Conservation (phyloP, 164 flowering plant genomes). For the Liriodendron chinense region DNA sequence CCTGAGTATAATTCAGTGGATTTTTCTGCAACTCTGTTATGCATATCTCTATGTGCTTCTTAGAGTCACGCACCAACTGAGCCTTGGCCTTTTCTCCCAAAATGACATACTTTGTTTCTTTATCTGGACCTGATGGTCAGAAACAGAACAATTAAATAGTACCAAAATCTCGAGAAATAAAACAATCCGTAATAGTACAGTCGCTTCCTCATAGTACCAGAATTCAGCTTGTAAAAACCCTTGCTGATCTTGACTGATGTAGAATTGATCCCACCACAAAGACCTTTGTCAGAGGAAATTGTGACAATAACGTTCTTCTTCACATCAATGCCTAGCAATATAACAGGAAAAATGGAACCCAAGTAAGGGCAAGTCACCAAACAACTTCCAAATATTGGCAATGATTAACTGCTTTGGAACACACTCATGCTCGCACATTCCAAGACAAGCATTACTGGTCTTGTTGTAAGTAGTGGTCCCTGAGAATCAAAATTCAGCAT, state of each 20-base stretch:
- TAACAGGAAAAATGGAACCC: constrained; percentile 3
- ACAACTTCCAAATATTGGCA: background rate
- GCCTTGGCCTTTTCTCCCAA: constrained; percentile 95
- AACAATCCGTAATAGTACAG: constrained; percentile 1
- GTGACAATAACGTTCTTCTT: constrained; percentile 84
- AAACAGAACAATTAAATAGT: constrained; percentile 5
- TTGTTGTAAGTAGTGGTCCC: background rate
- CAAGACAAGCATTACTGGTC: background rate
- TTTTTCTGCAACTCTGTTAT: constrained; percentile 83
- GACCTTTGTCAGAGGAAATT: constrained; percentile 93
- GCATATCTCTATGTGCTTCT: constrained; percentile 56
- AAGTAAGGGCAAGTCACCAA: background rate
- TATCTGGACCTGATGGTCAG: constrained; percentile 66
- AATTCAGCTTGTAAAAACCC: constrained; percentile 54
- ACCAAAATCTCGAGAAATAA: background rate
- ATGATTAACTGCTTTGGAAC: background rate
- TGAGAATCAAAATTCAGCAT: background rate
- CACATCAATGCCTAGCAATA: constrained; percentile 63
- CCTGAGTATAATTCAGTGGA: constrained; percentile 91
- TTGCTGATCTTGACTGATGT: constrained; percentile 86
- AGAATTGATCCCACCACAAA: constrained; percentile 96
- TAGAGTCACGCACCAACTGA: constrained; percentile 82
- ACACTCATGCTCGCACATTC: background rate
- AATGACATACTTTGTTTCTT: constrained; percentile 69
- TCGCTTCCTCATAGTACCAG: constrained; percentile 43